Percentiles rank a stretch among this genome's conserved stretches.
Evolutionary conservation across 2,329 filamentous ascomycete species (phyloP).

Genomic region (Cladosporium sp.): DNA sequence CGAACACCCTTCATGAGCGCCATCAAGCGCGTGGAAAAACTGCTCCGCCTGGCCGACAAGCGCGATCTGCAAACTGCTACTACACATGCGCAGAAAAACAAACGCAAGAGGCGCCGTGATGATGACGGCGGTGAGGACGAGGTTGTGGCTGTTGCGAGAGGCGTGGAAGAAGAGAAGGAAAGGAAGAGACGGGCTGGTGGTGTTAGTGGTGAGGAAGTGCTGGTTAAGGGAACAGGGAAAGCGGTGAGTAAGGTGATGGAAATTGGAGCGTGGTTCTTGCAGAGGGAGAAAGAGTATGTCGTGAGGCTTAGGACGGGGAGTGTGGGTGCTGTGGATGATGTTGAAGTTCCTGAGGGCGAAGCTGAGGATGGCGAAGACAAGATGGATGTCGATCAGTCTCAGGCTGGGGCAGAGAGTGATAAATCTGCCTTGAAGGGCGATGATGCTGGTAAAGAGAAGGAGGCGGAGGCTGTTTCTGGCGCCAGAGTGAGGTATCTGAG

Average conservation of each 20-base stretch:
- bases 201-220: constrained; percentile 54
- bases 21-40: constrained; percentile 65
- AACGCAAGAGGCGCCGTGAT: constrained; percentile 23
- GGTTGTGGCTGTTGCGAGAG: constrained; percentile 42
- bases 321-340: constrained; percentile 67
- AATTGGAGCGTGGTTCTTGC: constrained; percentile 66
- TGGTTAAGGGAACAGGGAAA: constrained; percentile 65
- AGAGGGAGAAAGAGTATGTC: constrained; percentile 56
- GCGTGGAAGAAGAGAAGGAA: constrained; percentile 34
- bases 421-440: not conserved
- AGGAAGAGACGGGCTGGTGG: constrained; percentile 32
- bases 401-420: not conserved
- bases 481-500: constrained; percentile 43
- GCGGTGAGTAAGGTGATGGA: constrained; percentile 66
- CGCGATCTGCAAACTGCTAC: constrained; percentile 49
- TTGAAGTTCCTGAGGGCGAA: constrained; percentile 46
- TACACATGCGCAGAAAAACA: constrained; percentile 32
- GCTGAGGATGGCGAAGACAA: constrained; percentile 22
- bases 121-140: constrained; percentile 27
- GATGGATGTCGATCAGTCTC: constrained; percentile 21
- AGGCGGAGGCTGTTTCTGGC: constrained; percentile 41
- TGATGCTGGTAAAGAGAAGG: constrained; percentile 14
- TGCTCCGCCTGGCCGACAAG: constrained; percentile 60
- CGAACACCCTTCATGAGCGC: constrained; percentile 68
- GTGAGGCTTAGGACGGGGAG: constrained; percentile 65